Percentiles rank a stretch among this genome's conserved stretches.
phyloP scores from a whole-genome alignment of 2,329 filamentous ascomycete genomes.

The Fusarium sp. region DNA sequence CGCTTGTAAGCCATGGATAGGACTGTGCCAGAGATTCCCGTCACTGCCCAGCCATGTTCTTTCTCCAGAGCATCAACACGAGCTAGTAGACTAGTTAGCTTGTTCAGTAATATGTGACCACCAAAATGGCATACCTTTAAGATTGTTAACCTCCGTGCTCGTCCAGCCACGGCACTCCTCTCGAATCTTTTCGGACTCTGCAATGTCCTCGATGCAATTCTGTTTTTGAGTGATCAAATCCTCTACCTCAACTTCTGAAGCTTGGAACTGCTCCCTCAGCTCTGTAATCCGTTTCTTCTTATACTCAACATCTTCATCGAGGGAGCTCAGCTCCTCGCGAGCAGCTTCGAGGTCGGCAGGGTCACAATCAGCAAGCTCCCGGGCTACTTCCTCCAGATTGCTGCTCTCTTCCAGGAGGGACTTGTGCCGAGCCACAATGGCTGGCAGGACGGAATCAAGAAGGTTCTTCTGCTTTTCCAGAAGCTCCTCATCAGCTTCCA shows the following conservation, averaged over 20 bases:
- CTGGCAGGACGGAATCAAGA: conserved; percentile 73
- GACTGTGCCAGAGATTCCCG: conserved; percentile 66
- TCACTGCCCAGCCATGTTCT: conserved; percentile 76
- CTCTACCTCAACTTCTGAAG: conserved; percentile 72
- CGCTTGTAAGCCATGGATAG: conserved; percentile 79
- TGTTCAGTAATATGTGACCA: background rate
- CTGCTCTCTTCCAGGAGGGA: conserved; percentile 69
- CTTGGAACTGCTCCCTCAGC: conserved; percentile 71
- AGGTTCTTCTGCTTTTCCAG: conserved; percentile 74
- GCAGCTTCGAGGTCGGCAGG: conserved; percentile 78
- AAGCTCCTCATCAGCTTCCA: conserved; percentile 75
- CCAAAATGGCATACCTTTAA: conserved; percentile 69
- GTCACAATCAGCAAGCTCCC: conserved; percentile 81
- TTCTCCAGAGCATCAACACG: conserved; percentile 73
- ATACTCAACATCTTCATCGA: conserved; percentile 74
- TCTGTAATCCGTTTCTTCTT: conserved; percentile 74
- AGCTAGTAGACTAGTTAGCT: conserved; percentile 59
- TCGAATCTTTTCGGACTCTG: conserved; percentile 80
- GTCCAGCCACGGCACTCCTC: conserved; percentile 94
- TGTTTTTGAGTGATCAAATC: conserved; percentile 72
- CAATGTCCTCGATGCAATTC: conserved; percentile 76
- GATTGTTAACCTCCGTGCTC: conserved; percentile 76
- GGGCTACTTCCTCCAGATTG: conserved; percentile 75
- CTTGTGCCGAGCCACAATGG: conserved; percentile 67
- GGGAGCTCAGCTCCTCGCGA: conserved; percentile 70